Base-by-base conservation (phyloP, 129 eudicot species). In the Flaveria brownii region DNA sequence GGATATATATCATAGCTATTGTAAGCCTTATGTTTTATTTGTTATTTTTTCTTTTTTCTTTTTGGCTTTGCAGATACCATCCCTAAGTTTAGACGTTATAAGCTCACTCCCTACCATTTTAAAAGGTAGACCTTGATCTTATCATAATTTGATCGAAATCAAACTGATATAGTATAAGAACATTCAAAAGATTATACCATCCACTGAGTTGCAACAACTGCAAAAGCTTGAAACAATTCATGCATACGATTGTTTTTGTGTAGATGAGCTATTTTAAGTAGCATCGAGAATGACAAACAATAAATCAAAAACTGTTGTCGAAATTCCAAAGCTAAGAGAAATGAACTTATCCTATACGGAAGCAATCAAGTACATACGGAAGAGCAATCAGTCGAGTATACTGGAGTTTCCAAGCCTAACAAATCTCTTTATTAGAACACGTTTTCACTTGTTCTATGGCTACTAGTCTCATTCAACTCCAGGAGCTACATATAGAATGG, bases 181-280 rank as follows among this genome's bases (percentile, higher is more conserved):
- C 3, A 11, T 56, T 11, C 0, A 20, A 22, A 20, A 56, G 12
- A 52, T 52, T n/a, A 3, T 52, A 4, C 59, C 59, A n/a, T 52
- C 20, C 9, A 16, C 4, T 15, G 59, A 52, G 22, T 52, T n/a
- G 10, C 59, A 52, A 3, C 23, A 15, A 3, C 22, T 52, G 23
- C 22, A 52, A 52, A 52, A 52, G 59, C 59, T 52, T 52, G 59
- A 52, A 52, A 52, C 23, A n/a, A 15, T 52, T 16, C 9, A 16
- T 52, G 22, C 8, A n/a, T 0, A 52, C 0, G 10, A 1, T 16
- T 52, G 22, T 16, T 0, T 0, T 0, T 1, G 0, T 0, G 1
- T 52, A 52, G 59, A 52, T 9, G 23, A 52, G 8, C 23, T 52
- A 16, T 52, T 52, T 47, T n/a, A 47, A 47, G 52, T 10, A 47